A percentile compares a stretch with the other conserved stretches of the same genome.
phyloP scores from a whole-genome alignment of 2,329 filamentous ascomycete species.

The Plectosphaerella plurivora region DNA sequence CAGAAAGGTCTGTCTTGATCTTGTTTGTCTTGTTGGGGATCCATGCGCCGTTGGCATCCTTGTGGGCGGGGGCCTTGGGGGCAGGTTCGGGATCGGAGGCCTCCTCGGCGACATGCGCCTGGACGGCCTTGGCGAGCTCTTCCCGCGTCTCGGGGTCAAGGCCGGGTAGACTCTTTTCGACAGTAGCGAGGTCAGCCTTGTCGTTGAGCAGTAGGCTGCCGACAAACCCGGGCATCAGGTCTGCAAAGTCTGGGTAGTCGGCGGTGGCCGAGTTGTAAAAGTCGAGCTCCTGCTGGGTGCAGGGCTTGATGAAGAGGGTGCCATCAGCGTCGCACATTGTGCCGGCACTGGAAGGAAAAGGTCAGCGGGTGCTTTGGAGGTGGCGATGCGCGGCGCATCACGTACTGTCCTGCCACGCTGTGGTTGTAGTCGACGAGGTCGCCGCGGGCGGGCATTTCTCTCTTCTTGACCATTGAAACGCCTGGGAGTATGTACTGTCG shows the following conservation, averaged over 20 bases:
- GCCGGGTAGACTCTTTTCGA: constrained; percentile 43
- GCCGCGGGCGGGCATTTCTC: constrained; percentile 48
- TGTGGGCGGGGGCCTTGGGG: not conserved
- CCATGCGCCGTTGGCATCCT: constrained; percentile 29
- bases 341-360: constrained; percentile 62
- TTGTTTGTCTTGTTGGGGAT: constrained; percentile 45
- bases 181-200: constrained; percentile 36
- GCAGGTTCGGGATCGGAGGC: constrained; percentile 6
- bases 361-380: not conserved
- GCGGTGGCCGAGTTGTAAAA: constrained; percentile 77
- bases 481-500: not conserved
- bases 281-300: constrained; percentile 75
- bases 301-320: constrained; percentile 89
- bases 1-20: constrained; percentile 73
- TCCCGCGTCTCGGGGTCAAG: constrained; percentile 29
- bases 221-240: constrained; percentile 80
- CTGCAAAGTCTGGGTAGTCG: constrained; percentile 67
- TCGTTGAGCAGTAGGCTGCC: constrained; percentile 71
- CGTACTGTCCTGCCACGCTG: constrained; percentile 82
- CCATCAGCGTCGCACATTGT: constrained; percentile 82
- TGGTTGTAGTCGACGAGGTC: constrained; percentile 67
- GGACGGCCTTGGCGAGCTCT: constrained; percentile 25
- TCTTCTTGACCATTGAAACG: constrained; percentile 3
- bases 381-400: constrained; percentile 15
- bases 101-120: constrained; percentile 20